Percentiles rank a stretch among this genome's conserved stretches.
These are phyloP conservation scores for Phytophthora cactorum DNA, from an alignment of 352 stramenopile species.

Conservation along the genomic window DNA sequence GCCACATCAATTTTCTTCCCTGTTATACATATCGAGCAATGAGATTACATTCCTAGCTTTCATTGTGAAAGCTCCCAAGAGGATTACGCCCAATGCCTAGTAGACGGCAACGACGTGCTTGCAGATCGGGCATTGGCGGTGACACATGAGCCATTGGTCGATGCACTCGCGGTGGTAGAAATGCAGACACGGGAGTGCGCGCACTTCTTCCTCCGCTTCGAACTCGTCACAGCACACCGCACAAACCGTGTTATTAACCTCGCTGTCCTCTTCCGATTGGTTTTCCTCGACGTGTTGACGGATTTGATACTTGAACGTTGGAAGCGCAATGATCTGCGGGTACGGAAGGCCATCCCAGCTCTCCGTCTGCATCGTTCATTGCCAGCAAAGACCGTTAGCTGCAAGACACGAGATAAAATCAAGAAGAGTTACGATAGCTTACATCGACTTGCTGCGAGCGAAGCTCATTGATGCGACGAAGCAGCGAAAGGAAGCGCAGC, in stretches of 20 bases:
- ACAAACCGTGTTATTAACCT: constrained; percentile 78
- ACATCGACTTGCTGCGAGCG: constrained; percentile 82
- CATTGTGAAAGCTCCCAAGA: constrained; percentile 13
- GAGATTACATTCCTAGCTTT: constrained; percentile 7
- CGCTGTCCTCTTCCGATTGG: constrained; percentile 34
- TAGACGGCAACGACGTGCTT: constrained; percentile 86
- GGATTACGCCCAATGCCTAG: constrained; percentile 29
- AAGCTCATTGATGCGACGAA: constrained; percentile 85
- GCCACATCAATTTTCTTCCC: constrained; percentile 22
- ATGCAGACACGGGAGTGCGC: constrained; percentile 84
- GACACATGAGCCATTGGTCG: constrained; percentile 89
- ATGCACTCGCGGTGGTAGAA: constrained; percentile 92
- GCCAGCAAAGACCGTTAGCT: constrained; percentile 2
- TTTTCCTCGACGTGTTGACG: constrained; percentile 41
- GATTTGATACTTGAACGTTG: constrained; percentile 78
- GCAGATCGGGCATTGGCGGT: constrained; percentile 88
- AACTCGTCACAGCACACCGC: constrained; percentile 89
- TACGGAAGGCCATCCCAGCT: constrained; percentile 82
- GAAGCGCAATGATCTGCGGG: constrained; percentile 80
- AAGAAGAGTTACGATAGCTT: constrained; percentile 14
- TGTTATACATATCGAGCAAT: constrained; percentile 26
- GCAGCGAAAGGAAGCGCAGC: constrained; percentile 75
- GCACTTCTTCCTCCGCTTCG: constrained; percentile 75
- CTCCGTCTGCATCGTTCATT: constrained; percentile 45
- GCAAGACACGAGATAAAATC: not conserved